These are phyloP conservation scores for Colletotrichum zoysiae DNA, from an alignment of 2,329 filamentous ascomycete species.

Conservation along the genomic window DNA sequence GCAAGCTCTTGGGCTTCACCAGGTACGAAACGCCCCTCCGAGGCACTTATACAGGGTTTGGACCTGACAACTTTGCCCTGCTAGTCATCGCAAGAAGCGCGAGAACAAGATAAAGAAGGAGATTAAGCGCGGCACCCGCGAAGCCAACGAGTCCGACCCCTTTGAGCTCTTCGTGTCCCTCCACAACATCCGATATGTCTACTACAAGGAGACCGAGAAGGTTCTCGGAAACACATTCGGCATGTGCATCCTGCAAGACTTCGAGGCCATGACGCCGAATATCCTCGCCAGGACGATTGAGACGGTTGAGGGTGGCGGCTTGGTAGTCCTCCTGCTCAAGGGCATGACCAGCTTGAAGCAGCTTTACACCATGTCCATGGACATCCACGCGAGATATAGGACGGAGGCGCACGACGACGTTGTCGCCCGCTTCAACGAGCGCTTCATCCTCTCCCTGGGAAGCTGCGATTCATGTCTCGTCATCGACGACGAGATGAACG, in stretches of 20 bases:
- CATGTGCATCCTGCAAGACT: conserved; percentile 98
- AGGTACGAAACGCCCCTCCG: conserved; percentile 59
- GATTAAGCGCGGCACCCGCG: conserved; percentile 92
- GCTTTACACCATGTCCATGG: conserved; percentile 97
- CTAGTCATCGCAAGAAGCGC: conserved; percentile 93
- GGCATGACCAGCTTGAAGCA: conserved; percentile 98
- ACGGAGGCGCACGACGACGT: conserved; percentile 98
- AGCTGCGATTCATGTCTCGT: conserved; percentile 95
- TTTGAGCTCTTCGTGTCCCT: conserved; percentile 98
- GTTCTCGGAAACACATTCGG: conserved; percentile 98
- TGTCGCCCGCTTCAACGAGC: conserved; percentile 95
- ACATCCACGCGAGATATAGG: conserved; percentile 94
- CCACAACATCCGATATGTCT: conserved; percentile 97
- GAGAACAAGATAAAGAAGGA: conserved; percentile 99
- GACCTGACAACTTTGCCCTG: conserved; percentile 25
- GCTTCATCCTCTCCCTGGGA: conserved; percentile 95
- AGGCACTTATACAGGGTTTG: not conserved
- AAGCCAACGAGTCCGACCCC: conserved; percentile 91
- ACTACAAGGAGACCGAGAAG: conserved; percentile 99
- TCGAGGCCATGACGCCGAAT: conserved; percentile 98
- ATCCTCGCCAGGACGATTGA: conserved; percentile 94
- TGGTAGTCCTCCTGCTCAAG: conserved; percentile 92
- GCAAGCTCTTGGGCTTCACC: conserved; percentile 93
- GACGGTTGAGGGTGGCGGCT: conserved; percentile 94
- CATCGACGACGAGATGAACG: conserved; percentile 97